Evolutionary conservation across 176 grass and related monocot genomes (phyloP).

Genomic region (Avena sativa): DNA sequence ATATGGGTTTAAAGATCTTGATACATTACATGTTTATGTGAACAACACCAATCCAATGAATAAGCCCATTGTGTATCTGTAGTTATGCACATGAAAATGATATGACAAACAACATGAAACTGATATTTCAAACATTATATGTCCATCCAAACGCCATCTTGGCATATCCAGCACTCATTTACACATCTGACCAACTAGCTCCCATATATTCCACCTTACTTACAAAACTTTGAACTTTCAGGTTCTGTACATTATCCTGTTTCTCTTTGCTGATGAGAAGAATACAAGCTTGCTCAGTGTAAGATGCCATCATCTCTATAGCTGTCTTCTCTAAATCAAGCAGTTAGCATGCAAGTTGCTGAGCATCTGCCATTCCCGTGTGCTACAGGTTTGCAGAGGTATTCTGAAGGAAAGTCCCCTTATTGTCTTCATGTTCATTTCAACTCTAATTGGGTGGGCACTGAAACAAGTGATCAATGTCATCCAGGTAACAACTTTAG

Average conservation of each 20-base stretch:
- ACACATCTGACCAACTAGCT: not conserved
- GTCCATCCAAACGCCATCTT: not conserved
- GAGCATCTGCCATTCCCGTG: slow-evolving; percentile 24
- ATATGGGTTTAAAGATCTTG: not conserved
- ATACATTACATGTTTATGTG: not conserved
- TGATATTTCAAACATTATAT: not conserved
- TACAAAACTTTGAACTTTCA: slow-evolving; percentile 41
- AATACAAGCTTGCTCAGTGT: slow-evolving; percentile 66
- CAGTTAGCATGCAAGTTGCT: not conserved
- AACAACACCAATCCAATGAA: not conserved
- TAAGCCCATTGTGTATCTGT: not conserved
- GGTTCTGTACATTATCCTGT: slow-evolving; percentile 94
- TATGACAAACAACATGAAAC: not conserved
- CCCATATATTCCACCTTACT: not conserved
- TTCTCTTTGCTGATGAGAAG: slow-evolving; percentile 72
- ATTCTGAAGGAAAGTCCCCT: slow-evolving; percentile 59
- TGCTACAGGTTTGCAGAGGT: slow-evolving; percentile 52
- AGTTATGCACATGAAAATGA: not conserved
- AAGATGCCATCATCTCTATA: slow-evolving; percentile 45
- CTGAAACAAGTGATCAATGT: slow-evolving; percentile 86
- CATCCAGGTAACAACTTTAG: slow-evolving; percentile 62
- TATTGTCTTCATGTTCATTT: slow-evolving; percentile 57
- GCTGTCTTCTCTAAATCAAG: not conserved
- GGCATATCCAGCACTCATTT: not conserved
- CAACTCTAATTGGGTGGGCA: slow-evolving; percentile 74